Evolutionary conservation across 148 eudicot genomes (phyloP), one percentile per base, ranked within the genome.

Genomic region (Fagopyrum homotropicum): DNA sequence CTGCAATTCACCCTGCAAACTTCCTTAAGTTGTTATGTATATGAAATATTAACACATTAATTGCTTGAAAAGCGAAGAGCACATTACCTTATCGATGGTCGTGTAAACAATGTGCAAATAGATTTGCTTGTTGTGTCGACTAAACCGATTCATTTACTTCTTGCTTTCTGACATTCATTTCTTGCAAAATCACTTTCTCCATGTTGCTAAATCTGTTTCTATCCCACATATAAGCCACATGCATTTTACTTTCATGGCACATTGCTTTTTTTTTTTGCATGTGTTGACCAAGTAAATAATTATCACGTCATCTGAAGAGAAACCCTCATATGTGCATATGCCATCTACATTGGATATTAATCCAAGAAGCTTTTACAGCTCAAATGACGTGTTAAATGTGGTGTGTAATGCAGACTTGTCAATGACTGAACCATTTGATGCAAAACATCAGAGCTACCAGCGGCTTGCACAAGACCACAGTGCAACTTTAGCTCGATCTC

Each of bases 281-380:
- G 43, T 10, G 10, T 61, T 29, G 43, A 29, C 68, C 63, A 61
- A 61, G 68, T 57, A 29, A 61, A 61, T 61, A 22, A 9, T 9
- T 61, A 6, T 61, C 4, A 61, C 68, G 30, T 61, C 4, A 66
- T 66, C 19, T 74, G 70, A 59, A 51, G 76, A 56, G 61, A 77
- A 79, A n/a, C 60, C 74, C 56, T 75, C 64, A n/a, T 73, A 72
- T 45, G 55, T 75, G 76, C 73, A 63, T 56, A 72, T 40, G 26
- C 61, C 76, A 69, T 46, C 82, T 64, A 45, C 66, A 29, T 50
- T 45, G 51, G 51, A 45, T 8, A 16, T 45, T n/a, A 70, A 45
- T 70, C n/a, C 16, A 5, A 29, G 4, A 9, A 63, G 30, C 45
- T 63, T 35, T 29, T 26, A 45, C n/a, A 30, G 73, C 11, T 70